A percentile compares a stretch with the other conserved stretches of the same genome.
These are phyloP conservation scores for Barnettozyma californica DNA, from an alignment of 805 yeast genomes.

Conservation along the genomic window DNA sequence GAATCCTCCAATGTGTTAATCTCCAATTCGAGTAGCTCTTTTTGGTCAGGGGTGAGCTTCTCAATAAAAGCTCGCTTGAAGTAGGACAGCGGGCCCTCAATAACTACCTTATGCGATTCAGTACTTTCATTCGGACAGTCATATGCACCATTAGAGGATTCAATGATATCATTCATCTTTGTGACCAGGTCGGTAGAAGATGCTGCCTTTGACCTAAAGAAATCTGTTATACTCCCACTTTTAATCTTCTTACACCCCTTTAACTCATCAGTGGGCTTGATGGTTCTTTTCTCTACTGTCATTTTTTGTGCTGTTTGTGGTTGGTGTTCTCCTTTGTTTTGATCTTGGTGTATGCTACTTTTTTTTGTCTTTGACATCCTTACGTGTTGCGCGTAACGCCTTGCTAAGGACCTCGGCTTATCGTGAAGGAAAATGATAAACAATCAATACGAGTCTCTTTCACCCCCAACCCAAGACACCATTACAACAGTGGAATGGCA, in stretches of 20 bases:
- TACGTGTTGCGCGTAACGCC: no score
- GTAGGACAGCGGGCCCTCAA: not conserved
- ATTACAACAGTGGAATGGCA: not conserved
- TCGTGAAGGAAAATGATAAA: not conserved
- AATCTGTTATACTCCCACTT: not conserved
- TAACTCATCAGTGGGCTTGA: not conserved
- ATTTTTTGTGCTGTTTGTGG: not conserved
- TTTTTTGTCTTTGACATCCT: no score
- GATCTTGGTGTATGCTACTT: not conserved
- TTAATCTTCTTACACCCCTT: not conserved
- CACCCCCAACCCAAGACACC: not conserved
- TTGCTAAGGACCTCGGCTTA: not conserved
- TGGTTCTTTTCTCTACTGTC: slow-evolving; percentile 3
- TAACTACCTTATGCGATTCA: not conserved
- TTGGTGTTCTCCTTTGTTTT: not conserved
- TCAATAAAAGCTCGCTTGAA: slow-evolving; percentile 12
- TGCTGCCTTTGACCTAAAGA: slow-evolving; percentile 1
- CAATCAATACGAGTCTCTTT: not conserved
- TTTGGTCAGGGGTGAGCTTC: slow-evolving; percentile 34
- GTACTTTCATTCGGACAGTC: not conserved
- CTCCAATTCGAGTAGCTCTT: slow-evolving; percentile 56
- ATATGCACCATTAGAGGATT: no score
- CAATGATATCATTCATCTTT: not conserved
- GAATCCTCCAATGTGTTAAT: slow-evolving; percentile 62
- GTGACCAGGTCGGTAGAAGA: not conserved